phyloP scores from a whole-genome alignment of 2,329 filamentous ascomycete genomes.

The Aspergillus piperis region DNA sequence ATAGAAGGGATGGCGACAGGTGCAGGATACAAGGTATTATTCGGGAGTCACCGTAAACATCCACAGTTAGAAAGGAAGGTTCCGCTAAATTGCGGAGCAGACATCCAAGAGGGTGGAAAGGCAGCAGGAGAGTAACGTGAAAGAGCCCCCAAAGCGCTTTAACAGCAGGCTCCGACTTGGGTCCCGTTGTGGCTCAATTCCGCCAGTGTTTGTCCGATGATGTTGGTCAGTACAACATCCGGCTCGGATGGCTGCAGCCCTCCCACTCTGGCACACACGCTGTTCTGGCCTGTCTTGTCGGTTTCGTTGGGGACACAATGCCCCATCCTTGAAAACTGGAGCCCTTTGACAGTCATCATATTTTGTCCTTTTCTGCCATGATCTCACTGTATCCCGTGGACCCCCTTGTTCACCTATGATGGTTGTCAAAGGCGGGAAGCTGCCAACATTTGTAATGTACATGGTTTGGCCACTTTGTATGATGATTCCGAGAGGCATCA shows the following conservation, averaged over 20 bases:
- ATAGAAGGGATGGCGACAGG: not conserved
- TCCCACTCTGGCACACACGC: constrained; percentile 13
- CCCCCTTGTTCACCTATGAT: not conserved
- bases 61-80: not conserved
- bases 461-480: not conserved
- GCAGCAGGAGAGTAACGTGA: not conserved
- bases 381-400: not conserved
- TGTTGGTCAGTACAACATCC: constrained; percentile 26
- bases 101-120: not conserved
- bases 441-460: not conserved
- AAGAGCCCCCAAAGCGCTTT: not conserved
- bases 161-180: constrained; percentile 2
- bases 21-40: not conserved
- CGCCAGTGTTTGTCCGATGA: constrained; percentile 26
- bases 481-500: no score
- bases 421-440: not conserved
- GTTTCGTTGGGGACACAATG: constrained; percentile 7
- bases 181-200: constrained; percentile 11
- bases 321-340: not conserved
- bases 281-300: constrained; percentile 10
- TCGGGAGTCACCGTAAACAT: not conserved
- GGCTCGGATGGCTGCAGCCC: constrained; percentile 27
- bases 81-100: not conserved
- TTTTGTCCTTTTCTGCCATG: not conserved
- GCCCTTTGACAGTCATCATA: not conserved